Percentiles rank a stretch among this genome's conserved stretches.
These are phyloP conservation scores for Colletotrichum godetiae DNA, from an alignment of 2,329 filamentous ascomycete genomes.

Conservation along the genomic window DNA sequence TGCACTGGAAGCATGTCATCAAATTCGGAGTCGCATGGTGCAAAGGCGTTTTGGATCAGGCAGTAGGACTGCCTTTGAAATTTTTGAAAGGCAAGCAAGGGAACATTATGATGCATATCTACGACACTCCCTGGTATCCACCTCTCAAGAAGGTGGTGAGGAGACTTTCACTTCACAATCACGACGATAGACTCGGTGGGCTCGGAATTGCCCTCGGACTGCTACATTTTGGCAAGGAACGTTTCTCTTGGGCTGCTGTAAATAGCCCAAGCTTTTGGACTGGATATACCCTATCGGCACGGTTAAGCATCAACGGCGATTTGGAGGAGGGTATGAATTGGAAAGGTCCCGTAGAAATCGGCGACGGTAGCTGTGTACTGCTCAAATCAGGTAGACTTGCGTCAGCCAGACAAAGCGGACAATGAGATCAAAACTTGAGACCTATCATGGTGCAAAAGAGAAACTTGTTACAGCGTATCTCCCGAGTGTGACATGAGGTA, in stretches of 20 bases:
- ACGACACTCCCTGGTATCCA: constrained; percentile 17
- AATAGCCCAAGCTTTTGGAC: constrained; percentile 16
- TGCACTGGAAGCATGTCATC: constrained; percentile 13
- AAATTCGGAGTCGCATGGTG: constrained; percentile 23
- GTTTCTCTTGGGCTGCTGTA: background rate
- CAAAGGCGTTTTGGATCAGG: constrained; percentile 29
- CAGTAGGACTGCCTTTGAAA: constrained; percentile 15
- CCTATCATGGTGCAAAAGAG: background rate
- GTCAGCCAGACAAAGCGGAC: background rate
- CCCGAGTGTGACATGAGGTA: background rate
- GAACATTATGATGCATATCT: constrained; percentile 12
- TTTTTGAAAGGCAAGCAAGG: constrained; percentile 1
- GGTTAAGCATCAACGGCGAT: constrained; percentile 26
- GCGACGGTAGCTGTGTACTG: background rate
- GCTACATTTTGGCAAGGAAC: constrained; percentile 13
- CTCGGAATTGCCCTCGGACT: constrained; percentile 4
- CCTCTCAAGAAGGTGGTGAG: background rate
- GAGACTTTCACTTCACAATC: constrained; percentile 19
- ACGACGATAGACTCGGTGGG: constrained; percentile 14
- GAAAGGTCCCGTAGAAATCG: constrained; percentile 16
- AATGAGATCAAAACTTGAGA: background rate
- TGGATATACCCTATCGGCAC: constrained; percentile 31
- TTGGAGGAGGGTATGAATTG: constrained; percentile 10
- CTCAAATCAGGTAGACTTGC: background rate
- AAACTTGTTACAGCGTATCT: background rate